Percentiles rank a stretch among this genome's conserved stretches.
These are phyloP conservation scores for Rhodotorula babjevae DNA, from an alignment of 768 basidiomycete genomes.

Conservation along the genomic window DNA sequence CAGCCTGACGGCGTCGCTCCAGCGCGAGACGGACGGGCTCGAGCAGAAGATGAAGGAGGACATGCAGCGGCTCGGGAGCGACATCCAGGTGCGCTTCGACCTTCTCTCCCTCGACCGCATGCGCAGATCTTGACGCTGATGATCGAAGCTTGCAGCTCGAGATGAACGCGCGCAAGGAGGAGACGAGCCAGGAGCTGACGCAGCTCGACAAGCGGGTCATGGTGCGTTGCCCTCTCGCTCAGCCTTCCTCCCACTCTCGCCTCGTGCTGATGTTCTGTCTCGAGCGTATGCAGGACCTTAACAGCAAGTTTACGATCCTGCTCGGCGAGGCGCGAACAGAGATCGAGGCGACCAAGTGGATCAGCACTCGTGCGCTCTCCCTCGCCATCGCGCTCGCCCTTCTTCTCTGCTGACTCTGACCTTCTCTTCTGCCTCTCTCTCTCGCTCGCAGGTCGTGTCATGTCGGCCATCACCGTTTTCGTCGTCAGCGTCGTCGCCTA, in stretches of 20 bases:
- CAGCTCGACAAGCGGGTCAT: conserved; percentile 71
- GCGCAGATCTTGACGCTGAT: too few species aligned
- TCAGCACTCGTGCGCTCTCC: conserved; percentile 43
- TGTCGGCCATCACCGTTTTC: conserved; percentile 30
- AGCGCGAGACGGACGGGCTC: conserved; percentile 78
- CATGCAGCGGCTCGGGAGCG: conserved; percentile 78
- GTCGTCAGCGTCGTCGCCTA: conserved; percentile 30
- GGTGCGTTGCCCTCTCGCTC: conserved; percentile 38
- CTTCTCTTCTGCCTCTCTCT: too few species aligned
- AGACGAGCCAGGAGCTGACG: conserved; percentile 77
- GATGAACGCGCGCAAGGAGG: conserved; percentile 85
- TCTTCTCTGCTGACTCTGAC: background rate
- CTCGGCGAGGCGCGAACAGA: conserved; percentile 50
- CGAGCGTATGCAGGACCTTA: conserved; percentile 47
- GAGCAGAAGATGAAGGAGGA: conserved; percentile 93
- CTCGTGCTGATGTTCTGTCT: too few species aligned
- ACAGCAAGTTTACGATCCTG: conserved; percentile 51
- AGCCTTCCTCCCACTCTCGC: too few species aligned
- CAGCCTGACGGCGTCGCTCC: conserved; percentile 67
- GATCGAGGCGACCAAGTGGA: conserved; percentile 51
- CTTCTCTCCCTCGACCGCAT: too few species aligned
- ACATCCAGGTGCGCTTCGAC: conserved; percentile 45
- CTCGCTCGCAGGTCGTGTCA: conserved; percentile 24
- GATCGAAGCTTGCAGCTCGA: conserved; percentile 71
- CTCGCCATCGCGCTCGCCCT: background rate